Evolutionary conservation across 192 early-diverging fungal genomes (phyloP), one percentile per base, ranked within the genome.

Genomic region (Rhizophlyctis rosea): DNA sequence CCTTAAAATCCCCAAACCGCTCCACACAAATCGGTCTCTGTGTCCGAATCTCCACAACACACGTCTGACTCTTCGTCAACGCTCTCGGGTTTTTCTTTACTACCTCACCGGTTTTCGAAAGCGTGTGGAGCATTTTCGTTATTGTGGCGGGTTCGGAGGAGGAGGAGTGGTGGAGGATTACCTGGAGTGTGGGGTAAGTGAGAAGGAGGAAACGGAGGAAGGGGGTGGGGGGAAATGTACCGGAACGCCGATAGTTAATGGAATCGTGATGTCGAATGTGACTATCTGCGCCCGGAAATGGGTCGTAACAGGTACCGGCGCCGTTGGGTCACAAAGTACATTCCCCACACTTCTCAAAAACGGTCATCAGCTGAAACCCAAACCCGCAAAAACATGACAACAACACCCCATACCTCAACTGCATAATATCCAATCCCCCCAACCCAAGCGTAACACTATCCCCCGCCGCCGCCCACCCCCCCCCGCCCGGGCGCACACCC

Each of bases 381-480:
- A 76, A 70, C n/a, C 28, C 47, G 13, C n/a, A 49, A 39, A 36
- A 64, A 48, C n/a, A 59, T 18, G 47, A 50, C 16, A 52, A 7
- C 50, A 9, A 27, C 23, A 7, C n/a, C 5, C 9, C 25, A 31
- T 74, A 88, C 85, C 64, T 84, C 32, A 94, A 53, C 68, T 90
- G 87, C 39, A 87, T 65, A 24, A 88, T 84, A 47, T 94, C 92
- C 13, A 91, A 53, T 4, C 85, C 86, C 16, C 73, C 47, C 14
- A 99, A 72, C 4, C 86, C 86, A 66, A 97, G 71, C 5, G 90
- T 68, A 1, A 94, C 85, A 44, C 84, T 88, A 67, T 98, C 97
- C n/a, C 97, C 97, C 13, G 93, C 93, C 1, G 85, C 94, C 11
- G 93, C 95, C 92, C 92, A 98, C 53, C 88, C 81, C 16, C 81